Evolutionary conservation across 495 filamentous ascomycete species (phyloP), one percentile per base, ranked within the genome.

Genomic region (Halenospora varia): DNA sequence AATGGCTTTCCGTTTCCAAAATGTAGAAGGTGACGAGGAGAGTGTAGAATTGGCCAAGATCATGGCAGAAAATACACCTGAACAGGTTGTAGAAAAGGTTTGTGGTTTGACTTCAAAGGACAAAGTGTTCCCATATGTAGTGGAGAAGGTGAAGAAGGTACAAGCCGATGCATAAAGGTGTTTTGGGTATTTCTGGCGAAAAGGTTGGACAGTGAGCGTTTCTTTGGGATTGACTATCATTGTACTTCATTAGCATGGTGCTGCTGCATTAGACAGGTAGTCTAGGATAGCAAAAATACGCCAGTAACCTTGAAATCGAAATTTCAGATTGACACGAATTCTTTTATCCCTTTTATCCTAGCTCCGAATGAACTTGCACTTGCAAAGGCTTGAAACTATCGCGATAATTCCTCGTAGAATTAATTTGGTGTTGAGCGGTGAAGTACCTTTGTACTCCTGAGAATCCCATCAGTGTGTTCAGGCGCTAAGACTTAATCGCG

Each of bases 1-100:
- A 77, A 87, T 89, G 83, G 88, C 90, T 0, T 83, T 96, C 68
- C 87, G 86, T 55, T 96, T 96, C 86, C 89, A 95, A 75, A 89
- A 96, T 69, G 88, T 96, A 35, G 78, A 88, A 57, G 91, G 83
- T 20, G 92, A 96, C 64, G 88, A 92, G 0, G 92, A 96, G 83
- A 92, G 88, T 67, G 74, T 68, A 26, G 83, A 93, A 64, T 79
- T 96, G 42, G 88, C 89, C 61, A 85, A 87, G 77, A 90, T 92
- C 67, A 84, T 96, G 74, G 82, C 86, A 63, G 77, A 81, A 60
- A 81, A 84, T 65, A 73, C 70, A 8, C 76, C 86, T 45, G 85
- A 89, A 59, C 86, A 85, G 1, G 85, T 89, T 8, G 82, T 85
- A 55, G 72, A 71, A 64, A 75, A 90, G 70, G 80, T 96, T 52